Evolutionary conservation across 176 grass and related monocot genomes (phyloP).

Genomic region (Carex littledalei): DNA sequence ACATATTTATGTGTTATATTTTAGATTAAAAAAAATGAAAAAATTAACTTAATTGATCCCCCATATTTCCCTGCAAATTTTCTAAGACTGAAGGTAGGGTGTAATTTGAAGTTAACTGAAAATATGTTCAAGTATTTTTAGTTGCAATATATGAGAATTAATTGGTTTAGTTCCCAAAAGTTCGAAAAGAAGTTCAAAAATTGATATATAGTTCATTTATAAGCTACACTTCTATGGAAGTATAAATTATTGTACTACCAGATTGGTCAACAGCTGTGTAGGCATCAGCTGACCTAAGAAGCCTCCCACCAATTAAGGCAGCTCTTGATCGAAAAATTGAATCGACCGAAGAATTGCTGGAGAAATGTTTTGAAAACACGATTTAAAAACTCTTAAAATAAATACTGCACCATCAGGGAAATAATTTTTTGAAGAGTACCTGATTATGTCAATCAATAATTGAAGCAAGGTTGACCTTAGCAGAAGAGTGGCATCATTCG

Average conservation of each 20-base stretch:
- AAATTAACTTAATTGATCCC: too few species aligned
- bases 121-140: not conserved
- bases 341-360: conserved; percentile 61
- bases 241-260: conserved; percentile 42
- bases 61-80: too few species aligned
- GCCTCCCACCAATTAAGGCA: conserved; percentile 73
- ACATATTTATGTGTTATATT: too few species aligned
- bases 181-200: conserved; percentile 1
- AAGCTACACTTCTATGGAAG: conserved; percentile 6
- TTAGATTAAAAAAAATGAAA: too few species aligned
- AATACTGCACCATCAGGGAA: not conserved
- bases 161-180: not conserved
- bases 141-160: not conserved
- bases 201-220: not conserved
- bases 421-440: conserved; percentile 27
- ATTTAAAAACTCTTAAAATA: not conserved
- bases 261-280: conserved; percentile 41
- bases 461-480: conserved; percentile 68
- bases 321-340: conserved; percentile 75
- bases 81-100: not conserved
- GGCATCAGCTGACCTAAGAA: conserved; percentile 69
- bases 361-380: not conserved
- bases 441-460: conserved; percentile 71
- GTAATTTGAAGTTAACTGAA: not conserved
- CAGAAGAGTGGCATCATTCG: conserved; percentile 63